A percentile compares a stretch with the other conserved stretches of the same genome.
Conservation (phyloP, 2,329 filamentous ascomycete genomes). For the Colletotrichum liriopes region DNA sequence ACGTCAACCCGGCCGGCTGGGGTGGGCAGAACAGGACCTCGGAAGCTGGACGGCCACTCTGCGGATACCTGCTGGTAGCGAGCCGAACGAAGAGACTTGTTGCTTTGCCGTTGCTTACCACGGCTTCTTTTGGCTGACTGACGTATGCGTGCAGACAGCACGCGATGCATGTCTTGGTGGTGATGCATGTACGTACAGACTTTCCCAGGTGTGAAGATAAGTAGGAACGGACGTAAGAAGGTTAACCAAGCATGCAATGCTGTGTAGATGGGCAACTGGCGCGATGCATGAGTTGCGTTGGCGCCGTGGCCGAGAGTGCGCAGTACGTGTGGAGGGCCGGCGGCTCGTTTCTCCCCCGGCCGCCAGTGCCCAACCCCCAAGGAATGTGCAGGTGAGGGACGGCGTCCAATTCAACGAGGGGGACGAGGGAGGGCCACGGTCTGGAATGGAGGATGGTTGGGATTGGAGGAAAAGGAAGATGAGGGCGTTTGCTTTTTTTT, state of each 20-base stretch:
- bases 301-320: background rate
- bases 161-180: constrained; percentile 4
- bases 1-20: constrained; percentile 13
- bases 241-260: constrained; percentile 19
- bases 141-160: constrained; percentile 20
- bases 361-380: constrained; percentile 1
- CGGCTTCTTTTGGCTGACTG: constrained; percentile 13
- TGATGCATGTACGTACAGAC: background rate
- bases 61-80: background rate
- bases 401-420: constrained; percentile 4
- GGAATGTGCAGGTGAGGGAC: constrained; percentile 8
- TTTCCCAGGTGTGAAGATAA: constrained; percentile 12
- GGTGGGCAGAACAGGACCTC: constrained; percentile 10
- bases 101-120: constrained; percentile 12
- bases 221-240: constrained; percentile 25
- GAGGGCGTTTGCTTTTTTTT: constrained; percentile 37
- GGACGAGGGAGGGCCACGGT: constrained; percentile 17
- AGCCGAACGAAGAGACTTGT: background rate
- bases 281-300: constrained; percentile 20
- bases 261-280: constrained; percentile 1
- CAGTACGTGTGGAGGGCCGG: background rate
- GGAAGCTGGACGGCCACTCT: constrained; percentile 10
- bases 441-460: background rate
- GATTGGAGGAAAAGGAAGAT: constrained; percentile 20
- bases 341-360: constrained; percentile 21